Base-by-base conservation (phyloP, 73 alveolate genomes). In the Halteria grandinella region DNA sequence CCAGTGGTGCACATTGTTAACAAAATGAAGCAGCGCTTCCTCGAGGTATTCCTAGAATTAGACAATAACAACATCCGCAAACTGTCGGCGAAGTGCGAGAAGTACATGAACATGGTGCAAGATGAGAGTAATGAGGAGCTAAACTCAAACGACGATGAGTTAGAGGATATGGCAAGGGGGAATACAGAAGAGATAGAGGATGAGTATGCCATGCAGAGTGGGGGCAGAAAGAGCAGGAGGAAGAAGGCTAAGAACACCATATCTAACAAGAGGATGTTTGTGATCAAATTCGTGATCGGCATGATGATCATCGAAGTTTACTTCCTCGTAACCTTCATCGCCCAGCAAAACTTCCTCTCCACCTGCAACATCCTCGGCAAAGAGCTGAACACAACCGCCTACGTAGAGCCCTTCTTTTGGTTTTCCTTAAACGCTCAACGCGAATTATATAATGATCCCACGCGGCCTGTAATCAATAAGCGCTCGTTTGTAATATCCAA, bases 61-160 rank as follows among this genome's bases (percentile, higher is more conserved):
- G 74, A 52, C 21, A 51, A 51, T 48, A 48, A 18, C 28, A 73
- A 73, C 52, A 37, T 73, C 32, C 52, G 62, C 50, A 48, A 52
- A 20, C 27, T 73, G 33, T 58, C 75, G 5, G 39, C 52, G 14
- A 73, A 73, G 41, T 73, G 85, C 53, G 85, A 73, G 34, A 73
- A 54, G 27, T 73, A 54, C 41, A 34, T 73, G 75, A 73, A 54
- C 31, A 11, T 53, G 15, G 29, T 73, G 7, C 18, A 70, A 32
- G 83, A 50, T 50, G 83, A 51, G 32, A 72, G 83, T 11, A 51
- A 48, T 54, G 85, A 73, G n/a, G 85, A 73, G 21, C 32, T 48
- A 50, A 55, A 73, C 33, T 53, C 69, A 8, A 48, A 48, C 44
- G 71, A 73, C 15, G 74, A 52, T 24, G 85, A 73, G n/a, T 55